Evolutionary conservation across 2,329 filamentous ascomycete genomes (phyloP).

Genomic region (Clarireedia monteithiana): DNA sequence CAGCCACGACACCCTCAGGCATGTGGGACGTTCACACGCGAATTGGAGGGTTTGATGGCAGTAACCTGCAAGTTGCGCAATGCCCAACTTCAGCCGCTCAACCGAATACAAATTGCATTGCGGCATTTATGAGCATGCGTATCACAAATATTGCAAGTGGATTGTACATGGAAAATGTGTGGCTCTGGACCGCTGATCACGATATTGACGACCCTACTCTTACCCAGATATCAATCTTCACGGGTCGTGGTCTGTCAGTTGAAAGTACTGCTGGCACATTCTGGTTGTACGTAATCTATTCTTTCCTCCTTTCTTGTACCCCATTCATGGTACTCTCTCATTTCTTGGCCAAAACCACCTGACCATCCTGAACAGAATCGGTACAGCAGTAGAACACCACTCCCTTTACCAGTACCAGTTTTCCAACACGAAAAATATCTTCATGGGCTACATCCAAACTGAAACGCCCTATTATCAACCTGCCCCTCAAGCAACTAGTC

Average conservation of each 20-base stretch:
- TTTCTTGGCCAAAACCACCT: slow-evolving; percentile 52
- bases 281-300: slow-evolving; percentile 39
- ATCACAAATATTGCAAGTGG: slow-evolving; percentile 34
- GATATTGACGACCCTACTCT: slow-evolving; percentile 32
- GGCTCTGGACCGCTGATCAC: slow-evolving; percentile 41
- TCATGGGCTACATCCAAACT: slow-evolving; percentile 22
- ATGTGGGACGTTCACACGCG: slow-evolving; percentile 41
- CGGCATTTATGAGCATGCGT: slow-evolving; percentile 30
- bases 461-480: slow-evolving; percentile 50
- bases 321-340: slow-evolving; percentile 31
- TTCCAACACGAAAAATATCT: slow-evolving; percentile 27
- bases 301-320: no score
- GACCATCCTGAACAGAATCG: slow-evolving; percentile 61
- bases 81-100: slow-evolving; percentile 53
- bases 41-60: slow-evolving; percentile 41
- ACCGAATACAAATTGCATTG: slow-evolving; percentile 29
- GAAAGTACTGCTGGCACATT: slow-evolving; percentile 34
- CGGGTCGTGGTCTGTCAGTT: slow-evolving; percentile 35
- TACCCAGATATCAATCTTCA: slow-evolving; percentile 47
- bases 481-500: slow-evolving; percentile 53
- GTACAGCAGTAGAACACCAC: slow-evolving; percentile 44
- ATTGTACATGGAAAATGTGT: slow-evolving; percentile 40
- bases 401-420: slow-evolving; percentile 47
- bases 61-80: slow-evolving; percentile 42
- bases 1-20: slow-evolving; percentile 46